Evolutionary conservation across 1,284 basidiomycete species (phyloP), one percentile per base, ranked within the genome.

Genomic region (Somion occarium): DNA sequence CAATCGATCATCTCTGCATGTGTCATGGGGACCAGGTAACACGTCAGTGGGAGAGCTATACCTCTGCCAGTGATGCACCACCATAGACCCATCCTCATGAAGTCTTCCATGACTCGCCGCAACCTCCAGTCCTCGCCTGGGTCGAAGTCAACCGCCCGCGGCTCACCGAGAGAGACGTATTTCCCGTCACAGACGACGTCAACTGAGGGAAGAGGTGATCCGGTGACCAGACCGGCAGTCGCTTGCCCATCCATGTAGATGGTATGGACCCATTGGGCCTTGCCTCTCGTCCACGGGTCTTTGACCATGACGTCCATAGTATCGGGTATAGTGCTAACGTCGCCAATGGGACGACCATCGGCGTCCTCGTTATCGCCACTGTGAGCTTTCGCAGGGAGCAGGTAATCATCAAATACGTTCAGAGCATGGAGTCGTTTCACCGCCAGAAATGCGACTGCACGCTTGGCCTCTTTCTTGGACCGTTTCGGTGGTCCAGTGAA

Each of bases 381-480:
- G 45, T 68, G 69, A 51, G 64, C 65, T 59, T 62, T 70, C 44
- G 62, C 60, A 0, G 91, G 90, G 7, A 91, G 73, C 1, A 94
- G 75, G 60, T 88, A 84, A 49, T 90, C 82, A 59, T 93, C 85
- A 59, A 93, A 85, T 3, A 90, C 83, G 44, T 84, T 78, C n/a
- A 89, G 69, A 37, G 73, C 70, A 56, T 85, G 78, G 19, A 94
- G 71, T 2, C 73, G 70, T 57, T 79, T 82, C 22, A 89, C 86
- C 1, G 86, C 88, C 52, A 79, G 66, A 62, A 91, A 93, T 0
- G 90, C 87, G 7, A 80, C 90, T 1, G 86, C 83, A 15, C 89
- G 82, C 61, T 83, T 90, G 1, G 91, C 90, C 61, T 89, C 88
- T 56, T 78, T 83, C 65, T 91, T 92, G 9, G 85, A 80, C 27